phyloP scores from a whole-genome alignment of 1,284 basidiomycete genomes.

The Trichosporon coremiiforme region DNA sequence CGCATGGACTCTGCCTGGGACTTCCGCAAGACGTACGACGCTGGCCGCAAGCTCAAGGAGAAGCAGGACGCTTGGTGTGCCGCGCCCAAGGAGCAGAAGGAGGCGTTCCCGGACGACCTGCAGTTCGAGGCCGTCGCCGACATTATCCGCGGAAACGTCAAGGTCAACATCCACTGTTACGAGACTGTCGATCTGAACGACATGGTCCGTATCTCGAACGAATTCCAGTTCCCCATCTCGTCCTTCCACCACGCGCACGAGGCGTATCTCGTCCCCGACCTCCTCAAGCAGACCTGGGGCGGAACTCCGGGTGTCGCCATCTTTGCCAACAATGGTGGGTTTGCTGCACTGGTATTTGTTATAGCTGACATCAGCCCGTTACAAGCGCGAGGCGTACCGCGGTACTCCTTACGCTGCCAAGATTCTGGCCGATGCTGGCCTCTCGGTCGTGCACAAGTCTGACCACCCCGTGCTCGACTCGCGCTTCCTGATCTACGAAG shows the following conservation, averaged over 20 bases:
- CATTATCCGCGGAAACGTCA: slow-evolving; percentile 66
- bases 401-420: slow-evolving; percentile 82
- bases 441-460: slow-evolving; percentile 69
- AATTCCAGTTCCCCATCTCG: slow-evolving; percentile 61
- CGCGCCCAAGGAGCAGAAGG: slow-evolving; percentile 58
- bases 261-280: slow-evolving; percentile 75
- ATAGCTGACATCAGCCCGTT: slow-evolving; percentile 47
- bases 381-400: slow-evolving; percentile 82
- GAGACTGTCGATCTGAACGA: slow-evolving; percentile 74
- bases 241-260: slow-evolving; percentile 64
- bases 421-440: slow-evolving; percentile 71
- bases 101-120: slow-evolving; percentile 71
- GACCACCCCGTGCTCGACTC: slow-evolving; percentile 71
- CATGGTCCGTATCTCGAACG: slow-evolving; percentile 67
- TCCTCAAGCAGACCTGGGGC: slow-evolving; percentile 58
- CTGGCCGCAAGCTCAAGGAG: slow-evolving; percentile 71
- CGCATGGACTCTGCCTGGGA: slow-evolving; percentile 65
- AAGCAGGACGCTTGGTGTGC: slow-evolving; percentile 70
- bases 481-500: slow-evolving; percentile 77
- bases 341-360: slow-evolving; percentile 14
- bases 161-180: slow-evolving; percentile 79
- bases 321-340: slow-evolving; percentile 64
- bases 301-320: slow-evolving; percentile 70
- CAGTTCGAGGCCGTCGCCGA: slow-evolving; percentile 86
- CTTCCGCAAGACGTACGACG: slow-evolving; percentile 67